These are phyloP conservation scores for Colletotrichum tofieldiae DNA, from an alignment of 2,329 filamentous ascomycete genomes.

Conservation along the genomic window DNA sequence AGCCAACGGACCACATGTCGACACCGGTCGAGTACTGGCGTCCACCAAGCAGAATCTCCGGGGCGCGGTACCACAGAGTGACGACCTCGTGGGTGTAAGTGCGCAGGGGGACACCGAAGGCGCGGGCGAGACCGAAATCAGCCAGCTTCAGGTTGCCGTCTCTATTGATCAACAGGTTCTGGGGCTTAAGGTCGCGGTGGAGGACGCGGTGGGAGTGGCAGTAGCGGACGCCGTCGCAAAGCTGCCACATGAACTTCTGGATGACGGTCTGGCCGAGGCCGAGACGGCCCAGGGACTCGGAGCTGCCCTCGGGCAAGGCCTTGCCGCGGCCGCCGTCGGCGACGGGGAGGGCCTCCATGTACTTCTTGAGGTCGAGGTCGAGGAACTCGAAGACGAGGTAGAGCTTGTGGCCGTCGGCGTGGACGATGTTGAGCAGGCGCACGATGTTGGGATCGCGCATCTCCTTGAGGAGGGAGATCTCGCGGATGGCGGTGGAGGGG, in stretches of 20 bases:
- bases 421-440: constrained; percentile 90
- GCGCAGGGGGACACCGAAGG: constrained; percentile 90
- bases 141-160: constrained; percentile 92
- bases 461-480: constrained; percentile 94
- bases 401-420: constrained; percentile 94
- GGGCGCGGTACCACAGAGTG: constrained; percentile 92
- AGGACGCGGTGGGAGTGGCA: constrained; percentile 91
- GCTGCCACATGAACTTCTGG: constrained; percentile 93
- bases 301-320: constrained; percentile 84
- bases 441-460: constrained; percentile 95
- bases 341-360: constrained; percentile 92
- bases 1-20: constrained; percentile 96
- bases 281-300: constrained; percentile 74
- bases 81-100: constrained; percentile 98
- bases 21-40: constrained; percentile 95
- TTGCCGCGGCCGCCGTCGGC: constrained; percentile 89
- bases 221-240: constrained; percentile 87
- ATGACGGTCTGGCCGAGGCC: constrained; percentile 86
- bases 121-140: constrained; percentile 90
- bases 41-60: constrained; percentile 91
- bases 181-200: constrained; percentile 91
- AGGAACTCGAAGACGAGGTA: constrained; percentile 95
- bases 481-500: constrained; percentile 92
- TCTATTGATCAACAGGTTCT: constrained; percentile 89
- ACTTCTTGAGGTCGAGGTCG: constrained; percentile 93